These are phyloP conservation scores for Eremochloa ophiuroides DNA, from an alignment of 176 grass and related monocot species.

Conservation along the genomic window DNA sequence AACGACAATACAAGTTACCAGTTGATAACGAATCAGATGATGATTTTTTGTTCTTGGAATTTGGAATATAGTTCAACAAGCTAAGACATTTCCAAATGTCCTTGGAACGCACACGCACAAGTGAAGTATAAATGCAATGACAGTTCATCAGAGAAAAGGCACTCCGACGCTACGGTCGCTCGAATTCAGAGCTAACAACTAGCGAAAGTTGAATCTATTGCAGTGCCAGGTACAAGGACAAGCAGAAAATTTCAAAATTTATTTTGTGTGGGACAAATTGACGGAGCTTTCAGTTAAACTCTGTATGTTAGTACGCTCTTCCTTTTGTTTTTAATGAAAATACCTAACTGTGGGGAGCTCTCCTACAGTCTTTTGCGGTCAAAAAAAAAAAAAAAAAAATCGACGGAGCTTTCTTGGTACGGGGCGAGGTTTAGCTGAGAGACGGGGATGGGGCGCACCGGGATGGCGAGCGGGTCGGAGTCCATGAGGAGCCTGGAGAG, in stretches of 20 bases:
- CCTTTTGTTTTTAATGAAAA: too few species aligned
- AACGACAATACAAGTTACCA: background rate
- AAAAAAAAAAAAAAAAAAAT: too few species aligned
- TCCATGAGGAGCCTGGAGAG: constrained; percentile 71
- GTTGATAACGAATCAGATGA: background rate
- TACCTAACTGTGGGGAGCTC: too few species aligned
- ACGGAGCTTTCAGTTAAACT: too few species aligned
- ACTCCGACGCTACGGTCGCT: background rate
- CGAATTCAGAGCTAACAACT: background rate
- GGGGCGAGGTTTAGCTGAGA: background rate
- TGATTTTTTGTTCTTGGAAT: background rate
- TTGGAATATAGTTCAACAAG: background rate
- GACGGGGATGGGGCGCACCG: constrained; percentile 23
- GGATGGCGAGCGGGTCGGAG: constrained; percentile 60
- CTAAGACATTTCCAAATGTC: background rate
- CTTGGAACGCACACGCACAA: background rate
- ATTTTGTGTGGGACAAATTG: background rate
- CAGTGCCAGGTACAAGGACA: background rate
- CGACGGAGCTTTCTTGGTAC: background rate
- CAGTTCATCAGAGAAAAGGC: background rate
- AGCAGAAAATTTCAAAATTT: background rate
- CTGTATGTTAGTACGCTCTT: too few species aligned
- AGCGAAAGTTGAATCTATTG: background rate
- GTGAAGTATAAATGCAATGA: background rate
- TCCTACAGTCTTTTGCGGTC: too few species aligned